Base-by-base conservation (phyloP, 257 asterid species). In the Jacaranda mimosifolia region DNA sequence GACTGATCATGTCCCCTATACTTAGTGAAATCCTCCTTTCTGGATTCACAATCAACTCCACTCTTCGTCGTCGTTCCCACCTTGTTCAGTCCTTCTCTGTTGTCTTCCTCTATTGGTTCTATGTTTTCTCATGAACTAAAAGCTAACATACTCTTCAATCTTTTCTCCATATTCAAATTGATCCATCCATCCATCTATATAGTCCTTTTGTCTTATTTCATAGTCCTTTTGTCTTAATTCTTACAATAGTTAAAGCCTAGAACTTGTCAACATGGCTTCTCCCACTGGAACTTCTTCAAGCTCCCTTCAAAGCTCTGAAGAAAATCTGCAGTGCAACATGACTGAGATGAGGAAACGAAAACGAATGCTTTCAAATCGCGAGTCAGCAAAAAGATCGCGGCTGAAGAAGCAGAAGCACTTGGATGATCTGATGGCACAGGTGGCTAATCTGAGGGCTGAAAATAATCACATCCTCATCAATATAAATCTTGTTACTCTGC, bases 31-130 rank as follows among this genome's bases (percentile, higher is more conserved):
- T 85, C 19, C 78, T 85, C 67, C 81, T 85, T 32, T 83, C 88
- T 32, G 87, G 88, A 66, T 83, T 75, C 11, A 86, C 83, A 1
- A 63, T 85, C 0, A 83, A 86, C 76, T 88, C 89, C 4, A 26
- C 82, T 2, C 82, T 85, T 15, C 90, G 80, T 0, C 86, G 84
- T 5, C 68, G 80, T 42, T 84, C 89, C 17, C 91, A 84, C 77
- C 83, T 86, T 8, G 87, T 88, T 32, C 93, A 85, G 69, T 87
- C 91, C 68, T 69, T 87, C 76, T 85, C 89, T 39, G 85, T 87
- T 57, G 85, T 81, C 52, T 88, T 88, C 83, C 89, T 88, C 68
- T 86, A 83, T 46, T 86, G 91, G 93, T 88, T 86, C 67, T 85
- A 88, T 17, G 79, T 75, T 73, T 86, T 86, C 63, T 88, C 88